Evolutionary conservation across 2,329 filamentous ascomycete species (phyloP).

Genomic region (Botrytis fabae): DNA sequence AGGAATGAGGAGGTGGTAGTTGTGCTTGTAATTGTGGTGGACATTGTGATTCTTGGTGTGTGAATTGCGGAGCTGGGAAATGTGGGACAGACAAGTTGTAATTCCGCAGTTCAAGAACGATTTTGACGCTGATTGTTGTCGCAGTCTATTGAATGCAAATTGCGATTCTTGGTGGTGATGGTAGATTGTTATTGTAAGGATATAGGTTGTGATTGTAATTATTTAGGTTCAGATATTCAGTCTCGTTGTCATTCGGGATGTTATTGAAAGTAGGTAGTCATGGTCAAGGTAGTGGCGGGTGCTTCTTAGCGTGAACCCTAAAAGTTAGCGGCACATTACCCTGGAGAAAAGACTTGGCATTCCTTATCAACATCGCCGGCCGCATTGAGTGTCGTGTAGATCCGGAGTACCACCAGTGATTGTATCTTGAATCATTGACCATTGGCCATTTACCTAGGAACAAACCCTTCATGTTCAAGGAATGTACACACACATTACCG

Average conservation of each 20-base stretch:
- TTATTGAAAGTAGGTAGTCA: conserved; percentile 4
- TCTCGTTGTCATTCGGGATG: conserved; percentile 13
- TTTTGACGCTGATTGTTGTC: background rate
- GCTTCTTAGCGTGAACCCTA: conserved; percentile 4
- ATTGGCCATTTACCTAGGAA: background rate
- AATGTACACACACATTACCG: background rate
- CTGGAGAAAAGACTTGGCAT: conserved; percentile 9
- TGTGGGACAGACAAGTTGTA: background rate
- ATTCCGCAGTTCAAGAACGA: background rate
- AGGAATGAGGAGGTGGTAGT: conserved; percentile 16
- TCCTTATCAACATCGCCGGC: background rate
- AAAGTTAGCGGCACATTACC: background rate
- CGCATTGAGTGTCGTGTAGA: background rate
- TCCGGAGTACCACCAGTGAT: background rate
- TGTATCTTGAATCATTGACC: background rate
- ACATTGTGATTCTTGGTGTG: conserved; percentile 3
- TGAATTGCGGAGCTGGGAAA: background rate
- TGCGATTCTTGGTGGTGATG: background rate
- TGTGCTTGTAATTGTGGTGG: background rate
- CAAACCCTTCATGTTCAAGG: background rate
- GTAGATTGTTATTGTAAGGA: background rate
- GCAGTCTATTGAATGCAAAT: background rate
- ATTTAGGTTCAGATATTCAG: background rate
- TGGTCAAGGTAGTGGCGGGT: background rate
- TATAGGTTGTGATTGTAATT: background rate